Base-by-base conservation (phyloP, 2,329 filamentous ascomycete genomes). In the Monosporascus ibericus region DNA sequence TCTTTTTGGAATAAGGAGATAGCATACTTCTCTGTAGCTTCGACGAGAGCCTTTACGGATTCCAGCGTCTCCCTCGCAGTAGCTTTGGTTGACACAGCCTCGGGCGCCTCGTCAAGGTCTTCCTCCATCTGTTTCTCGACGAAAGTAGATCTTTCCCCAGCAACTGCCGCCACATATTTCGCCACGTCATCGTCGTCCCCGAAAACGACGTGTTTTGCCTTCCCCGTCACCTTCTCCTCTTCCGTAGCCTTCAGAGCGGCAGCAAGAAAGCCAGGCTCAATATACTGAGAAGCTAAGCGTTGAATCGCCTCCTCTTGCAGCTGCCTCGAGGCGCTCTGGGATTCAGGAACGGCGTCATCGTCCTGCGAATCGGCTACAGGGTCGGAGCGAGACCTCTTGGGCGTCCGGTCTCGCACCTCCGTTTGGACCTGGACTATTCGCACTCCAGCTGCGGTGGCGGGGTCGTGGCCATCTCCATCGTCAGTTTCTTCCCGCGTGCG, bases 81-180 rank as follows among this genome's bases (percentile, higher is more conserved):
- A 47, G 72, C 71, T 14, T 68, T 65, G 1, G 78, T 79, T 0
- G 80, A 82, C n/a, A 84, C 74, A 3, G 77, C 80, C 65, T 84
- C 81, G 8, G 80, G 80, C 0, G 79, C 79, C 47, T 77, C 79
- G 49, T 82, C 79, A 44, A 80, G 77, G 42, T 74, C 75, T 11
- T 72, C 71, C 3, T 74, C 72, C 1, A 70, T 67, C 3, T 72
- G 70, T 1, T 70, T 69, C 3, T 71, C 68, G 4, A 65, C 60
- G 17, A 65, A 52, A n/a, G 15, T 17, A 9, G 18, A 34, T 17
- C 54, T 50, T 24, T 59, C 53, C n/a, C 50, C 53, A 8, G 57
- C 54, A 1, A 61, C 60, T 9, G 60, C 58, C 1, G 62, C 60
- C 6, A 68, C 64, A 17, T 65, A 67, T 3, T 65, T 63, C 22